A percentile compares a stretch with the other conserved stretches of the same genome.
Evolutionary conservation across 2,329 filamentous ascomycete genomes (phyloP).

Genomic region (Venturia aucupariae): DNA sequence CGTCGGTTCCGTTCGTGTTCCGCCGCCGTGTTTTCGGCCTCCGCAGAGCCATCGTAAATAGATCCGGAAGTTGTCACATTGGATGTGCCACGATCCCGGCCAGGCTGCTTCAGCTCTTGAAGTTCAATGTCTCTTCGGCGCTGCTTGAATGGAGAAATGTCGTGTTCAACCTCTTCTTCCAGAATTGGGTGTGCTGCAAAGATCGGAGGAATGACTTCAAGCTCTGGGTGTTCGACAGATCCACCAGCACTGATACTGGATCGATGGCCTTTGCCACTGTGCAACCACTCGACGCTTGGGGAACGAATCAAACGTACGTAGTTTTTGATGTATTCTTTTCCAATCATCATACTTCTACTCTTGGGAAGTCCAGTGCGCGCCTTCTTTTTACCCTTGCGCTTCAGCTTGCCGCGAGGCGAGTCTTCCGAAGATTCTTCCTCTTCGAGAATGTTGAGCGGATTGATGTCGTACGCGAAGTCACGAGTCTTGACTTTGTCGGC

Average conservation of each 20-base stretch:
- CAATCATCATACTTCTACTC: slow-evolving; percentile 34
- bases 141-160: neutral
- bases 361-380: slow-evolving; percentile 19
- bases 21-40: neutral
- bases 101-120: neutral
- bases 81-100: slow-evolving; percentile 5
- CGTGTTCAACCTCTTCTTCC: slow-evolving; percentile 9
- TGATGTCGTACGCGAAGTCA: slow-evolving; percentile 30
- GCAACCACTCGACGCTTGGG: slow-evolving; percentile 29
- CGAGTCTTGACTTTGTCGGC: slow-evolving; percentile 31
- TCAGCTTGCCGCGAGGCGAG: slow-evolving; percentile 20
- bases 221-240: slow-evolving; percentile 36
- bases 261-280: slow-evolving; percentile 35
- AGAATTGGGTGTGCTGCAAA: slow-evolving; percentile 16
- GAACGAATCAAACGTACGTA: slow-evolving; percentile 32
- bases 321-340: slow-evolving; percentile 32
- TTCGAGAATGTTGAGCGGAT: slow-evolving; percentile 9
- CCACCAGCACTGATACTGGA: slow-evolving; percentile 34
- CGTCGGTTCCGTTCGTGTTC: neutral
- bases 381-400: slow-evolving; percentile 21
- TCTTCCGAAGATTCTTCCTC: slow-evolving; percentile 14
- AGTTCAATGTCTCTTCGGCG: slow-evolving; percentile 8
- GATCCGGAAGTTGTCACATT: neutral
- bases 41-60: neutral
- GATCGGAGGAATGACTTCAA: slow-evolving; percentile 36